Conservation (phyloP, 805 yeast genomes). For the Cyberlindnera samutprakarnensis region DNA sequence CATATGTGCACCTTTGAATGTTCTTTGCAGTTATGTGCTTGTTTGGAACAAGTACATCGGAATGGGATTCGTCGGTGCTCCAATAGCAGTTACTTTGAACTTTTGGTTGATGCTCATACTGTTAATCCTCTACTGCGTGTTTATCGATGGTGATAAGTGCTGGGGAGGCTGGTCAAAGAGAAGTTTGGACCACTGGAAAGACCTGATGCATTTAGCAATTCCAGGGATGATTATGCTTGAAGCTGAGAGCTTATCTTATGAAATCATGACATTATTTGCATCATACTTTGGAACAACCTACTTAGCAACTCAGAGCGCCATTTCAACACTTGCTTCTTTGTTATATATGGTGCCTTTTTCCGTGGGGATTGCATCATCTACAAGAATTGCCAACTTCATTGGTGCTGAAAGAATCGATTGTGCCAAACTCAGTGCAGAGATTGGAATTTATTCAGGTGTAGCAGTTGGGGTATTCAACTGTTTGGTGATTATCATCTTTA, state of each 20-base stretch:
- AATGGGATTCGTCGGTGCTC: conserved; percentile 70
- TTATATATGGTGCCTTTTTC: conserved; percentile 73
- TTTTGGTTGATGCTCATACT: conserved; percentile 57
- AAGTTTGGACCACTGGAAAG: conserved; percentile 41
- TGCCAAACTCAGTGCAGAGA: conserved; percentile 39
- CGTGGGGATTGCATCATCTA: conserved; percentile 60
- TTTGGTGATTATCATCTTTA: conserved; percentile 37
- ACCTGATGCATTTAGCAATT: conserved; percentile 51
- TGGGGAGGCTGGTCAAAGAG: conserved; percentile 26
- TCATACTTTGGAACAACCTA: conserved; percentile 62
- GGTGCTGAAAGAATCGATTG: conserved; percentile 46
- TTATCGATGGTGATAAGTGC: conserved; percentile 31
- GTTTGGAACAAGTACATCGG: conserved; percentile 60
- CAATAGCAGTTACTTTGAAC: conserved; percentile 57
- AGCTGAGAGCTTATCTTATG: conserved; percentile 71
- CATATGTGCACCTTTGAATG: conserved; percentile 58
- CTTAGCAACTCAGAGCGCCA: conserved; percentile 69
- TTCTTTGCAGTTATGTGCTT: conserved; percentile 50
- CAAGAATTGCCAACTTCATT: conserved; percentile 65
- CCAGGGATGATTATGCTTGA: conserved; percentile 79
- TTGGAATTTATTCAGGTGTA: conserved; percentile 34
- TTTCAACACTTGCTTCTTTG: conserved; percentile 57
- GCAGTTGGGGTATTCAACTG: conserved; percentile 46
- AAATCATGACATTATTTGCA: conserved; percentile 60
- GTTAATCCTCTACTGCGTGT: conserved; percentile 43